Evolutionary conservation across 306 rosid species (phyloP), one percentile per base, ranked within the genome.

Genomic region (Senna tora): DNA sequence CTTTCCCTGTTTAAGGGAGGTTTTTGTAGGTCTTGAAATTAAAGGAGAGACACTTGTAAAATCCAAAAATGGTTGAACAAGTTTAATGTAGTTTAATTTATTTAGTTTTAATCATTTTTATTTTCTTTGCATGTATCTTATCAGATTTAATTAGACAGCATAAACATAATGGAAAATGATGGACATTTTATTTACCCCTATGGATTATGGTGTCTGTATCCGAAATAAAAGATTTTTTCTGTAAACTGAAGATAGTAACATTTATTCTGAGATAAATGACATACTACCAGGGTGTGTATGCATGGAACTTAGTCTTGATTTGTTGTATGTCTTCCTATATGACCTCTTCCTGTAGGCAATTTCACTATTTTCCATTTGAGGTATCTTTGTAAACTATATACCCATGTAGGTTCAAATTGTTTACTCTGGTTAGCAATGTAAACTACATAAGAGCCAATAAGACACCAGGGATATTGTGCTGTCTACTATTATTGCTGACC

Each of bases 381-480:
- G 49, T 22, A 19, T 56, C 6, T 28, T 28, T 28, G 28, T 1
- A 12, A 30, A 20, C 15, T 14, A 21, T 49, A 41, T 56, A 36
- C 49, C 36, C 28, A 46, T 5, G 49, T 67, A 55, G 41, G 72
- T 12, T 55, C 39, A 30, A 70, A 57, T 28, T 64, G 45, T 30
- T 58, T 45, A 69, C 49, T n/a, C 36, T 25, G 67, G 21, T 65
- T 59, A 49, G 59, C 71, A 20, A 41, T 47, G 57, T 30, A 71
- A 30, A 46, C 9, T 65, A 12, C 21, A 43, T 3, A 21, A 43
- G 36, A 1, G 14, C 17, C 33, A 21, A 4, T 55, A 25, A 55
- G n/a, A 67, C 13, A 1, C 9, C 22, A 58, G 19, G 51, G 39
- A 43, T 72, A 69, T 66, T 76, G 55, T 71, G 67, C 63, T 49